Percentiles rank a stretch among this genome's conserved stretches.
These are phyloP conservation scores for Solanum acaule DNA, from an alignment of 257 asterid species.

Conservation along the genomic window DNA sequence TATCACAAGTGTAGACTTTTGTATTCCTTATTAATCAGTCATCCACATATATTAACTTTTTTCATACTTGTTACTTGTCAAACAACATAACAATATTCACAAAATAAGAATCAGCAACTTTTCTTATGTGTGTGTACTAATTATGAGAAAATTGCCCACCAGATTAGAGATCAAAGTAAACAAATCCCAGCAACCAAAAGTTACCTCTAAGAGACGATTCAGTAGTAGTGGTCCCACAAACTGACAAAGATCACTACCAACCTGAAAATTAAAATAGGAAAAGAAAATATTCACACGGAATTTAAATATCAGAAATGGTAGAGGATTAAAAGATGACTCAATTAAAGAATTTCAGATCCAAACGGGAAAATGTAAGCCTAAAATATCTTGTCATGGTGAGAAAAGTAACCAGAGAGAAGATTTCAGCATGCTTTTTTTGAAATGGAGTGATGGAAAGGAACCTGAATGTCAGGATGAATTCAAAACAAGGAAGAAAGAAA, in stretches of 20 bases:
- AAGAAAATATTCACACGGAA: background rate
- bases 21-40: background rate
- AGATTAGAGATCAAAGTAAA: background rate
- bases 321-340: background rate
- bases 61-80: background rate
- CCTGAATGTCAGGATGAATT: background rate
- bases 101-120: background rate
- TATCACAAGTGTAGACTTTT: background rate
- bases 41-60: background rate
- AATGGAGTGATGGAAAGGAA: background rate
- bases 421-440: background rate
- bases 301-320: background rate
- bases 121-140: background rate
- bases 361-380: background rate
- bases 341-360: background rate
- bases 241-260: constrained; percentile 81
- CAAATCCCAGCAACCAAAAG: background rate
- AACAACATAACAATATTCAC: background rate
- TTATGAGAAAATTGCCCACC: background rate
- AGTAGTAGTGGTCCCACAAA: constrained; percentile 75
- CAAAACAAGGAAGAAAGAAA: background rate
- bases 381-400: background rate
- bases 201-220: constrained; percentile 69
- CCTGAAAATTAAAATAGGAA: constrained; percentile 29
- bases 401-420: background rate